A percentile compares a stretch with the other conserved stretches of the same genome.
Conservation (phyloP, 108 stramenopile genomes). For the Skeletonema potamos region DNA sequence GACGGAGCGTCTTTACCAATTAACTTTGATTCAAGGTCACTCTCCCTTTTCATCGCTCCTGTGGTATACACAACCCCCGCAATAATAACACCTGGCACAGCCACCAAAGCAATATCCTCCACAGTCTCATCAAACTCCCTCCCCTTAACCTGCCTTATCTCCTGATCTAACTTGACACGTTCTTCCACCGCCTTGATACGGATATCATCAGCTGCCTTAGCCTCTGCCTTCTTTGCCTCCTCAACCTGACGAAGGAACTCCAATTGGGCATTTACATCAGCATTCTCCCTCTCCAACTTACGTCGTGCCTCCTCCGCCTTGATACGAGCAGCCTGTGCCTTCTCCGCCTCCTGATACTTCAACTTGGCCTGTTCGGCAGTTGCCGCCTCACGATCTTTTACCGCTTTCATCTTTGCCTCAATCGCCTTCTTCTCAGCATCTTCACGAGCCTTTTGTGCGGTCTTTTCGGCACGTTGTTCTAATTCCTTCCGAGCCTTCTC, state of each 20-base stretch:
- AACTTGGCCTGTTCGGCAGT: neutral
- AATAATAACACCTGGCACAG: neutral
- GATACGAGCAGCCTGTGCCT: neutral
- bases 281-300: neutral
- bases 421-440: neutral
- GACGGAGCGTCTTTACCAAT: neutral
- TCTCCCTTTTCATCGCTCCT: neutral
- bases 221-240: neutral
- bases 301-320: neutral
- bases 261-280: neutral
- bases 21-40: neutral
- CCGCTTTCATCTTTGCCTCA: neutral
- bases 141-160: neutral
- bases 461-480: slow-evolving; percentile 1
- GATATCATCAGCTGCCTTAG: neutral
- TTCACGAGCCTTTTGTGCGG: neutral
- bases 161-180: neutral
- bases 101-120: slow-evolving; percentile 3
- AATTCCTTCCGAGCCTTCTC: neutral
- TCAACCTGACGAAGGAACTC: neutral
- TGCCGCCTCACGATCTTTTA: neutral
- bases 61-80: neutral
- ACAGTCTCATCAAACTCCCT: neutral
- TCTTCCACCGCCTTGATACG: neutral
- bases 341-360: slow-evolving; percentile 1